Evolutionary conservation across 2,329 filamentous ascomycete genomes (phyloP).

Genomic region (Ceratocystis papillata): DNA sequence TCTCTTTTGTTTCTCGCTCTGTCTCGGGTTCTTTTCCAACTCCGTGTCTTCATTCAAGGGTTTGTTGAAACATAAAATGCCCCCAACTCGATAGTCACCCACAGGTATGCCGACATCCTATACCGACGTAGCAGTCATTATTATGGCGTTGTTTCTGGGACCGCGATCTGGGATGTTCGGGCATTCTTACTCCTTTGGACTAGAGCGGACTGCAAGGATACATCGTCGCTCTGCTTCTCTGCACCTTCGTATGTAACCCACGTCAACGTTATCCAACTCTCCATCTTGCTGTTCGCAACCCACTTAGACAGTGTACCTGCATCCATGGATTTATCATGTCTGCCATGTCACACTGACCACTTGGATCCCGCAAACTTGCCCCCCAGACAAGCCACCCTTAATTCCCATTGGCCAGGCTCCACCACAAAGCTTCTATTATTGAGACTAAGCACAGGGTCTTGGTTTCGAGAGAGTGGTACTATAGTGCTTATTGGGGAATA

Average conservation of each 20-base stretch:
- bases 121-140: not conserved
- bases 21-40: not conserved
- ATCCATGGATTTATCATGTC: not conserved
- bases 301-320: not conserved
- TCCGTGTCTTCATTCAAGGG: not conserved
- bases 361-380: not conserved
- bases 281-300: not conserved
- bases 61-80: not conserved
- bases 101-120: not conserved
- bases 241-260: not conserved
- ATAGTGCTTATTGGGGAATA: not conserved
- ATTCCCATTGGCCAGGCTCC: not conserved
- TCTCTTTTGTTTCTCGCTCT: not conserved
- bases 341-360: constrained; percentile 4
- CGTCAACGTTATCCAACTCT: not conserved
- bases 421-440: not conserved
- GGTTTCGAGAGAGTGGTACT: constrained; percentile 2
- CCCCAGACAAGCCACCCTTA: not conserved
- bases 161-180: not conserved
- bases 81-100: not conserved
- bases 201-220: not conserved
- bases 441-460: not conserved
- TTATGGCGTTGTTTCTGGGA: not conserved
- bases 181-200: not conserved
- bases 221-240: not conserved